A percentile compares a stretch with the other conserved stretches of the same genome.
Conservation (phyloP, 768 basidiomycete genomes). For the Leccinum truebloodii region DNA sequence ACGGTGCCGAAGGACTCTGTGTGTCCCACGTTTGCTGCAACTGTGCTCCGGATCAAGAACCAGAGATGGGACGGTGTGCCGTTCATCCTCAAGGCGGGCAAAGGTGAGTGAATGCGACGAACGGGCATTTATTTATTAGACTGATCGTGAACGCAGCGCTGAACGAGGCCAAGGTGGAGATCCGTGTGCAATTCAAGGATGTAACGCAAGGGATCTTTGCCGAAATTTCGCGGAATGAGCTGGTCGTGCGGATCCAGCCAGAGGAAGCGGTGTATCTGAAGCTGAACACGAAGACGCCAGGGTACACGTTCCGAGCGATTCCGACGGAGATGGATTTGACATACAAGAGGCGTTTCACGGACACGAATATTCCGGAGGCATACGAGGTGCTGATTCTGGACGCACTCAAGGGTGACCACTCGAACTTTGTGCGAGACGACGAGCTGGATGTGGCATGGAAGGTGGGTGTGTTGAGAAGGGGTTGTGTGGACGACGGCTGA, state of each 20-base stretch:
- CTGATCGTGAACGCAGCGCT: conserved; percentile 55
- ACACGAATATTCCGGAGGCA: conserved; percentile 92
- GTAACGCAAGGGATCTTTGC: conserved; percentile 96
- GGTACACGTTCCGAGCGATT: conserved; percentile 84
- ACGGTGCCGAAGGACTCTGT: conserved; percentile 91
- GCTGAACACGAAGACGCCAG: conserved; percentile 93
- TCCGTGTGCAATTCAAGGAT: conserved; percentile 97
- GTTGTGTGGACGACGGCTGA: conserved; percentile 9
- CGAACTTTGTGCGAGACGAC: conserved; percentile 98
- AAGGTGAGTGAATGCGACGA: conserved; percentile 58
- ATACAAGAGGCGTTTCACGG: conserved; percentile 93
- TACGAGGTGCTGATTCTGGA: conserved; percentile 96
- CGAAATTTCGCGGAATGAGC: conserved; percentile 93
- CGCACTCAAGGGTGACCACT: conserved; percentile 96
- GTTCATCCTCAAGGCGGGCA: conserved; percentile 97
- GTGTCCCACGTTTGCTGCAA: conserved; percentile 94
- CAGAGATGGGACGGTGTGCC: conserved; percentile 99
- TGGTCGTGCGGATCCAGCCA: conserved; percentile 97
- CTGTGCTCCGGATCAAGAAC: conserved; percentile 89
- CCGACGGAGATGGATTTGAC: conserved; percentile 98
- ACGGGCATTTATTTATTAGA: conserved; percentile 13
- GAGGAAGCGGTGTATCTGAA: conserved; percentile 97
- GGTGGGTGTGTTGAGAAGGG: conserved; percentile 45
- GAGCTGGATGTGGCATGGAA: conserved; percentile 99
- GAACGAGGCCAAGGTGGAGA: conserved; percentile 98